Base-by-base conservation (phyloP, 2,329 filamentous ascomycete genomes). In the Lasiodiplodia gonubiensis region DNA sequence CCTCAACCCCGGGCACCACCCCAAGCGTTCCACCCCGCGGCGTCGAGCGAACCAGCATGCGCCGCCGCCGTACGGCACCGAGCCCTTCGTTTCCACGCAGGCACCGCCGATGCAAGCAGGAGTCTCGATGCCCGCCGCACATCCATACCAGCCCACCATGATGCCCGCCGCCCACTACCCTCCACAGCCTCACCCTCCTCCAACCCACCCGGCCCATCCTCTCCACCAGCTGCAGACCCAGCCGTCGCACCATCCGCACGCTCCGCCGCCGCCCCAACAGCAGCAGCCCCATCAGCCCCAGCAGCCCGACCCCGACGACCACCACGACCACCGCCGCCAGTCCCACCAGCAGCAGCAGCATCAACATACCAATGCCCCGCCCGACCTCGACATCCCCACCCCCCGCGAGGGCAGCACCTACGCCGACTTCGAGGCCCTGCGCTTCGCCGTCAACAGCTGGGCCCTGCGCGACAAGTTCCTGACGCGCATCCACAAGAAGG, bases 391-490 rank as follows among this genome's bases (percentile, higher is more conserved):
- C 67, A 60, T 70, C 27, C 67, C 67, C 67, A 63, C 60, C 16
- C 69, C 69, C 30, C 57, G 52, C 64, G 64, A 64, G 57, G 68
- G 68, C 60, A 57, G 48, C 67, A 59, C 60, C 64, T 70, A 70
- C 53, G 30, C 63, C 33, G 67, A 67, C 57, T 68, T 66, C 33
- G 67, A 66, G 61, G 64, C 64, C 39, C 68, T 70, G 51, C 68
- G 69, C 57, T 64, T 69, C 64, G 66, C 68, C 60, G 67, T 70
- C 54, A 68, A 69, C 49, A 60, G 65, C 46, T 70, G 69, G 69
- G 60, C 68, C 21, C 54, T 70, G n/a, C 57, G 69, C 37, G 69
- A 70, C 54, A 68, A 69, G 39, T 70, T 70, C 69, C 57, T 69
- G 37, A 64, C 69, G 39, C 68, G 69, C 25, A 65, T 68, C 27